A percentile compares a stretch with the other conserved stretches of the same genome.
These are phyloP conservation scores for Lotmaria passim DNA, from an alignment of 208 protist species.

Conservation along the genomic window DNA sequence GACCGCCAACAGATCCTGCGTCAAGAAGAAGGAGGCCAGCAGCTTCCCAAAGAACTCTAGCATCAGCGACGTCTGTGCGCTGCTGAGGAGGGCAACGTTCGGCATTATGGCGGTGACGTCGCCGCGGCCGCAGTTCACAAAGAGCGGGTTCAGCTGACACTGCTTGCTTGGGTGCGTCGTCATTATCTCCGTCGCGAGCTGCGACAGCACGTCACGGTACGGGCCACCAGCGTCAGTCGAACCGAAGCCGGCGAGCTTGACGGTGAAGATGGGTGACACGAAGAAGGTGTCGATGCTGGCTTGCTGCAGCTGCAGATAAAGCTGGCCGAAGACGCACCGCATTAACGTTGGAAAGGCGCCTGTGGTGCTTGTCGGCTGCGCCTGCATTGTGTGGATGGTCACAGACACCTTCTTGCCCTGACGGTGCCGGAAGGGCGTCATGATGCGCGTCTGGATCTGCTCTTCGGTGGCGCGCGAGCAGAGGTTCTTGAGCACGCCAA, in stretches of 20 bases:
- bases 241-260: slow-evolving; percentile 89
- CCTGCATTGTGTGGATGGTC: slow-evolving; percentile 89
- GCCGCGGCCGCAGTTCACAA: slow-evolving; percentile 73
- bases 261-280: slow-evolving; percentile 86
- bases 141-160: slow-evolving; percentile 91
- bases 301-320: slow-evolving; percentile 84
- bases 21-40: slow-evolving; percentile 93
- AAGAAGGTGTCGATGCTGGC: slow-evolving; percentile 76
- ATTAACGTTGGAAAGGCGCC: slow-evolving; percentile 74
- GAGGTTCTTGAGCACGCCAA: slow-evolving; percentile 77
- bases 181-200: slow-evolving; percentile 90
- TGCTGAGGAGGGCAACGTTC: slow-evolving; percentile 53
- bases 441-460: slow-evolving; percentile 79
- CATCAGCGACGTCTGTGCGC: slow-evolving; percentile 83
- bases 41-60: slow-evolving; percentile 94
- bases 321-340: slow-evolving; percentile 87
- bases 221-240: slow-evolving; percentile 91
- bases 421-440: slow-evolving; percentile 80
- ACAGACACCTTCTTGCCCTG: slow-evolving; percentile 71
- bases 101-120: slow-evolving; percentile 77
- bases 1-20: slow-evolving; percentile 88
- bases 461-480: slow-evolving; percentile 73
- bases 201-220: slow-evolving; percentile 90
- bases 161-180: slow-evolving; percentile 75
- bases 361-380: slow-evolving; percentile 56